Evolutionary conservation across 495 filamentous ascomycete species (phyloP), one percentile per base, ranked within the genome.

Genomic region (Penicillium robsamsonii): DNA sequence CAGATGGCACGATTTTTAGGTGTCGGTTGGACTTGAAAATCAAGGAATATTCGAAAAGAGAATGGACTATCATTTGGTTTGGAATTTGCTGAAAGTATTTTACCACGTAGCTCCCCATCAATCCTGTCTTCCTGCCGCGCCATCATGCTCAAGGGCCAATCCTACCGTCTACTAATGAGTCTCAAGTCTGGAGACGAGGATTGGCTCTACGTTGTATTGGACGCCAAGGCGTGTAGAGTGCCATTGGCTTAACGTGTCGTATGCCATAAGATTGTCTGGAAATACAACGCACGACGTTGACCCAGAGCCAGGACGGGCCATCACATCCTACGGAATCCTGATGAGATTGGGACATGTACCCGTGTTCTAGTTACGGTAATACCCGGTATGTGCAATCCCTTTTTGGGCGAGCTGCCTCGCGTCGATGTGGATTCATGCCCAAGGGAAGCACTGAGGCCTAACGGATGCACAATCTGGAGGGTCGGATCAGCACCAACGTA

Each of bases 361-460:
- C 20, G 30, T 12, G 31, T 56, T 49, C 55, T 42, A 49, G 51
- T 27, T 24, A 20, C 35, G 46, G 13, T 20, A 42, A 44, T 31
- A 53, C 35, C 31, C 33, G 35, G 54, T 45, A 37, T 50, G 33
- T 55, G 33, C 44, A 50, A 29, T 12, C 30, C 57, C 65, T 15
- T 31, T 57, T 68, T 46, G 35, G 57, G 65, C 41, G 30, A 49
- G 48, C 25, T 59, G 44, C 57, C 49, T 58, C 50, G 50, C 56
- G 45, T 41, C 53, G 50, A 50, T 40, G 24, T 46, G 35, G 13
- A 49, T 67, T 58, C 57, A 46, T 69, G 66, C 63, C 66, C 64
- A 64, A 69, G 38, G 27, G 42, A 67, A 53, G 59, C 57, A 57
- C 54, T 37, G 59, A 53, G 42, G 64, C 62, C 66, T 60, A 55